Base-by-base conservation (phyloP, 2,329 filamentous ascomycete species). In the Fusarium chlamydosporum region DNA sequence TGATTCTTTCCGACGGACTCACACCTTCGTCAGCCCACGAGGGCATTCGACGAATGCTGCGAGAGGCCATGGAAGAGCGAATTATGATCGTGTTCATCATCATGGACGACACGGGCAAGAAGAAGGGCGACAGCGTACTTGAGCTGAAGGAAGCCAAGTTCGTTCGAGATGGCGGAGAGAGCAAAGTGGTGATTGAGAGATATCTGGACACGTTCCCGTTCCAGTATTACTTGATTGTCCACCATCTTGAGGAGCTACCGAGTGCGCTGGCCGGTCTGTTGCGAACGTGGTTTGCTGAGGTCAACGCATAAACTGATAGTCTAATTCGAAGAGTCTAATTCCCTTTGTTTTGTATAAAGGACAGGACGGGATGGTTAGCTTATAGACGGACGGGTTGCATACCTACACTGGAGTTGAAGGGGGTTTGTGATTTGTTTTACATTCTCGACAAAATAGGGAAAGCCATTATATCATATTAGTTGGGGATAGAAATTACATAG, bases 11-110 rank as follows among this genome's bases (percentile, higher is more conserved):
- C 0, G 96, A 99, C 75, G 96, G 96, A 10, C 88, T 98, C 26
- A 97, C 94, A 71, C 93, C 96, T 53, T 89, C 87, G 37, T 83
- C 85, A 2, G 91, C 94, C 47, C 95, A 98, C 78, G 92, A 94
- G 18, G 85, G 88, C 7, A 94, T 99, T 71, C 87, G 92, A 16
- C 85, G 93, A 7, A 85, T 98, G 23, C 89, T 99, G 12, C 86
- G 96, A 11, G 91, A 95, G 79, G 95, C 96, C 1, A 89, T 94
- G 75, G 94, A 97, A 79, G 93, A 97, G 80, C 86, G 94, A 16
- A 96, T 99, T 76, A 97, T 99, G 93, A 90, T 98, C 67, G 95
- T 99, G 7, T 99, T 99, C 78, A 93, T 99, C 73, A 92, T 99
- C 74, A 93, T 99, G 76, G 96, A 99, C 82, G 86, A 88, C 72